Evolutionary conservation across 495 filamentous ascomycete species (phyloP), one percentile per base, ranked within the genome.

Genomic region (Neurospora sp.): DNA sequence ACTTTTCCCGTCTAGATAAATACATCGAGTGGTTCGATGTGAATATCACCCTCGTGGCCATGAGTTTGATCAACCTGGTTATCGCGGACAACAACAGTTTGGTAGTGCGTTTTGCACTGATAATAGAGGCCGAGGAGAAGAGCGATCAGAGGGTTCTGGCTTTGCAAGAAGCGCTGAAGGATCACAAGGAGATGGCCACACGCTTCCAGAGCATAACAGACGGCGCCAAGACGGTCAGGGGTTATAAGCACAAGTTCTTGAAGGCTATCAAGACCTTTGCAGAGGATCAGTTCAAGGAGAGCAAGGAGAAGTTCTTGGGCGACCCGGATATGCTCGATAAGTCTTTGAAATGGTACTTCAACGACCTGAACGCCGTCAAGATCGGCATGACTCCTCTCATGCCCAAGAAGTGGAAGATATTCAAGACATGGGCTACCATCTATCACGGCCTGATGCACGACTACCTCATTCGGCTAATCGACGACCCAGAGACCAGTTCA

Each of bases 331-430:
- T 83, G 75, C 83, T 99, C 53, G 92, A 95, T 66, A 96, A 97
- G 83, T 88, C 85, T 75, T 85, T 97, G 81, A 89, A 89, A 73
- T 99, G 96, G 96, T 98, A 90, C 82, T 99, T 98, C 86, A 97
- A 97, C 81, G 95, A 99, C 78, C 88, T 99, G 1, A 94, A 92
- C 79, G 92, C 93, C 0, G 94, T 97, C 72, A 91, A 93, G 83
- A 85, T 94, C 69, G 94, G 96, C 76, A 96, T 99, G 90, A 88
- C 91, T 68, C 86, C 86, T 42, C 83, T 99, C 70, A 93, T 97
- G 87, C 96, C 96, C 37, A 97, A 96, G 83, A 97, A 96, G 77
- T 99, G 96, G 96, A 95, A 92, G 82, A 97, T 98, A 69, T 94
- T 94, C 83, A 88, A 90, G 79, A 96, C 92, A 20, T 98, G 96